Conservation (phyloP, 805 yeast genomes). For the Cyberlindnera mycetangii region DNA sequence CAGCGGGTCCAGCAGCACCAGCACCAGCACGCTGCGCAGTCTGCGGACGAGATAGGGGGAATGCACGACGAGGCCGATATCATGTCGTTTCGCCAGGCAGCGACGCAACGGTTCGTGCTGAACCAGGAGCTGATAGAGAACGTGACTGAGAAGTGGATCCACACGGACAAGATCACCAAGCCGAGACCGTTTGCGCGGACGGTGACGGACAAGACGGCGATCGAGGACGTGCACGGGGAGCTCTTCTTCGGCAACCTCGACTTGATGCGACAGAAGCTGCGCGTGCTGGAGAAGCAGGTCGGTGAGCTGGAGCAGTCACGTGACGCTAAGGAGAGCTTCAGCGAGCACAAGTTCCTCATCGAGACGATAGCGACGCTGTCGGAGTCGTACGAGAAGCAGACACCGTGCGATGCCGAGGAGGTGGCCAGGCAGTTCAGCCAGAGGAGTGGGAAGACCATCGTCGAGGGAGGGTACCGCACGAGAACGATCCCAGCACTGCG, state of each 20-base stretch:
- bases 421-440: conserved; percentile 9
- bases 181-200: conserved; percentile 32
- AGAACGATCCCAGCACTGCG: conserved; percentile 17
- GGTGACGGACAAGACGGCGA: conserved; percentile 17
- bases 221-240: conserved; percentile 18
- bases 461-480: conserved; percentile 5
- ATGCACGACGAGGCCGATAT: conserved; percentile 54
- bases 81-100: conserved; percentile 45
- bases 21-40: conserved; percentile 12
- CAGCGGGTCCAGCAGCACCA: conserved; percentile 21
- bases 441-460: conserved; percentile 8
- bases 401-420: conserved; percentile 3
- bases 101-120: conserved; percentile 39
- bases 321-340: conserved; percentile 4
- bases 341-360: conserved; percentile 6
- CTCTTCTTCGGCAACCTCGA: conserved; percentile 26
- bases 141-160: conserved; percentile 45
- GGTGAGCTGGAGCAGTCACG: conserved; percentile 11
- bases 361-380: conserved; percentile 12
- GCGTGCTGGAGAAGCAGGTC: conserved; percentile 20
- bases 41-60: conserved; percentile 25
- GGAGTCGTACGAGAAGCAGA: conserved; percentile 7
- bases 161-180: conserved; percentile 41
- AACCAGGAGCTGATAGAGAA: conserved; percentile 51
- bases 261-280: conserved; percentile 24